These are phyloP conservation scores for Fomitopsis pulvina DNA, from an alignment of 768 basidiomycete species.

Conservation along the genomic window DNA sequence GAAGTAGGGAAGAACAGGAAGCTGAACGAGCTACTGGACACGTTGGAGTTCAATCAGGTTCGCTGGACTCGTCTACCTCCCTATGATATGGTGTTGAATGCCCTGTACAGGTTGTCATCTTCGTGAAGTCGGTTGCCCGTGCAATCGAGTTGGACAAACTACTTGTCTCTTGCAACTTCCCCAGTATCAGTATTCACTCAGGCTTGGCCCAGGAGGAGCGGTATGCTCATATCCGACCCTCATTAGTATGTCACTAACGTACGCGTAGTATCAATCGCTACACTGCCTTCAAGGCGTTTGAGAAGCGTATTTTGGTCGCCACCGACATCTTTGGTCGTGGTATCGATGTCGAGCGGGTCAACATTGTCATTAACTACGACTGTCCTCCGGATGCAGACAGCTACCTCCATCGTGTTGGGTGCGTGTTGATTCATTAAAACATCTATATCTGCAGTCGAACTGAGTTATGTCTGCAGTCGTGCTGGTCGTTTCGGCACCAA, in stretches of 20 bases:
- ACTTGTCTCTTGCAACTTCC: constrained; percentile 96
- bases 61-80: too few relatives aligned
- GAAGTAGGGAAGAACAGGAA: constrained; percentile 96
- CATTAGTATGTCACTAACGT: background rate
- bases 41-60: constrained; percentile 97
- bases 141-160: constrained; percentile 96
- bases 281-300: constrained; percentile 97
- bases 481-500: constrained; percentile 99
- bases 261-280: constrained; percentile 79
- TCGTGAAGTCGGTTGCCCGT: constrained; percentile 96
- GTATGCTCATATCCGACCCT: constrained; percentile 33
- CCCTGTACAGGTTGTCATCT: constrained; percentile 91
- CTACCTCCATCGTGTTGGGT: constrained; percentile 98
- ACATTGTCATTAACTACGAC: constrained; percentile 99
- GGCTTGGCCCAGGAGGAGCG: constrained; percentile 93
- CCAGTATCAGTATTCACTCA: constrained; percentile 95
- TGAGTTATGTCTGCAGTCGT: constrained; percentile 45
- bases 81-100: too few relatives aligned
- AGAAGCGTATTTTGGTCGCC: constrained; percentile 97
- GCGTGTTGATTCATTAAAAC: constrained; percentile 20
- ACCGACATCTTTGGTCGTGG: constrained; percentile 99
- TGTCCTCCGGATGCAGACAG: constrained; percentile 96
- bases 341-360: constrained; percentile 99
- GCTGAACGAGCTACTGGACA: constrained; percentile 91
- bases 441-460: background rate